Evolutionary conservation across 192 early-diverging fungal genomes (phyloP).

Genomic region (Coemansia sp.): DNA sequence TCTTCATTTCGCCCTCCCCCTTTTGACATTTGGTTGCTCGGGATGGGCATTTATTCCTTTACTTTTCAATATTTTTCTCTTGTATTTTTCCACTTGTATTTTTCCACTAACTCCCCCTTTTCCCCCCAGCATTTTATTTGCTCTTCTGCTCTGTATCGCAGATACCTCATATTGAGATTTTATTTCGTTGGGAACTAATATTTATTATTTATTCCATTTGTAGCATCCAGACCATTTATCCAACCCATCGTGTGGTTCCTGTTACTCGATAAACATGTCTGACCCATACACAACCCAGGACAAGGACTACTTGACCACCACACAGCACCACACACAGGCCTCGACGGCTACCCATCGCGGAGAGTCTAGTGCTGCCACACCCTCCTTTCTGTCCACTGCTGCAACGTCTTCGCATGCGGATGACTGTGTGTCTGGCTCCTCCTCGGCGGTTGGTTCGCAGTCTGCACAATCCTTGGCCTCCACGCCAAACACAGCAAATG

Average conservation of each 20-base stretch:
- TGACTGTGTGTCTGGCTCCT: background rate
- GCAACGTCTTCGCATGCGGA: background rate
- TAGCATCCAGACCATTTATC: background rate
- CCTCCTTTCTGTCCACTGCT: slow-evolving; percentile 10
- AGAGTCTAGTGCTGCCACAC: slow-evolving; percentile 7
- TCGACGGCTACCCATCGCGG: slow-evolving; percentile 11
- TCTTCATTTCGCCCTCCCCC: background rate
- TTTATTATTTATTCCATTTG: background rate
- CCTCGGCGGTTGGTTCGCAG: slow-evolving; percentile 4
- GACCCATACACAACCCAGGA: slow-evolving; percentile 51
- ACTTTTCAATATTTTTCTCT: background rate
- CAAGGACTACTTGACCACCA: slow-evolving; percentile 48
- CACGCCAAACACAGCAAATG: background rate
- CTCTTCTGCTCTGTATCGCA: background rate
- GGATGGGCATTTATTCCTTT: background rate
- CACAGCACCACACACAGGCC: slow-evolving; percentile 30
- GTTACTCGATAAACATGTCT: slow-evolving; percentile 23
- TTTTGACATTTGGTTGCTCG: background rate
- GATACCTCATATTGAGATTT: background rate
- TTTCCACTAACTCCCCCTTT: background rate
- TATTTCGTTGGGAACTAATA: background rate
- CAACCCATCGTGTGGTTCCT: slow-evolving; percentile 2
- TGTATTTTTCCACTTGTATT: slow-evolving; percentile 7
- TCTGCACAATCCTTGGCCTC: slow-evolving; percentile 1
- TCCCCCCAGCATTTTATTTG: background rate